Evolutionary conservation across 257 asterid genomes (phyloP), one percentile per base, ranked within the genome.

Genomic region (Cinchona pubescens): DNA sequence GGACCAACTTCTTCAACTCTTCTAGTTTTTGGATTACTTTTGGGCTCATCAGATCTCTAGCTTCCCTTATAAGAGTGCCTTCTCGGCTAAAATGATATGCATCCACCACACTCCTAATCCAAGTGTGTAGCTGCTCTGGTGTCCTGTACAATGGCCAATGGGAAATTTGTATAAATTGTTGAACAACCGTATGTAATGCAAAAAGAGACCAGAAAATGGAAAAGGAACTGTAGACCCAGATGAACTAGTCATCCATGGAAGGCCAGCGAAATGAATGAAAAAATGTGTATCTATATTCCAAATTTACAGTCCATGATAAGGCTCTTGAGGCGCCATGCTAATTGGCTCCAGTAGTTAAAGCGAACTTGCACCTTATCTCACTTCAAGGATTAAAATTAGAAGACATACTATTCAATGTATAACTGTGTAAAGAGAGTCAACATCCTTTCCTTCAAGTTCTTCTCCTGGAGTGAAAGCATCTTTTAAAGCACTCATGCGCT

Each of bases 401-500:
- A 82, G 56, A 75, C 94, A 8, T 84, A 95, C 96, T n/a, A n/a
- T n/a, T n/a, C n/a, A n/a, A n/a, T n/a, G n/a, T n/a, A n/a, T n/a
- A n/a, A n/a, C n/a, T n/a, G 99, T 92, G 86, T 90, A 92, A 15
- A 95, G 96, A 79, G 69, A 63, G 78, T 92, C 97, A 2, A 91
- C 84, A 46, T 95, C 88, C 76, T 80, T 61, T 73, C 97, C 98
- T 87, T 91, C 83, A 48, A 92, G 79, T 82, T 95, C 98, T 34
- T 84, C 94, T 34, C 99, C 99, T 0, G 98, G 98, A 35, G 96
- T 91, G 85, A 95, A 95, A 66, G 99, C 98, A 69, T 95, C 96
- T 6, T 81, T 83, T 45, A 95, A 80, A 61, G 87, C 90, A 84
- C 92, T 76, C 91, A 91, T 78, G 64, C 80, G 81, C 86, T 90